phyloP scores from a whole-genome alignment of 2,329 filamentous ascomycete species.

The Arthrobotrys sinensis region DNA sequence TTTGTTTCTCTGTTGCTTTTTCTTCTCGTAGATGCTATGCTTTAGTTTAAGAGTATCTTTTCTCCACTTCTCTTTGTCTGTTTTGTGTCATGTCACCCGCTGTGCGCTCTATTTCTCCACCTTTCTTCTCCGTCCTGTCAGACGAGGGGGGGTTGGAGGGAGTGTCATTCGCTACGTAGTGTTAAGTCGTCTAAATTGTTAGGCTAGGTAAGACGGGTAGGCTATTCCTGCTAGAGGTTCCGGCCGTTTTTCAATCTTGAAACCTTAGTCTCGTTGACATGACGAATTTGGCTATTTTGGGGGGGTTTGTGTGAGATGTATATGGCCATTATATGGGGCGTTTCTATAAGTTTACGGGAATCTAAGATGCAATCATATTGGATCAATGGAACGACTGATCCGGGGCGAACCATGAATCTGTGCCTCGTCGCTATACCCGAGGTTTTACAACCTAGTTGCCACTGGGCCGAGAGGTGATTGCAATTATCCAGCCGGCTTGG shows the following conservation, averaged over 20 bases:
- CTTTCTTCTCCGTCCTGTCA: constrained; percentile 33
- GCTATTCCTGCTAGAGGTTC: constrained; percentile 34
- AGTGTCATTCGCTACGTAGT: constrained; percentile 35
- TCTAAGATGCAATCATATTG: constrained; percentile 5
- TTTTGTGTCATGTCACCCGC: constrained; percentile 14
- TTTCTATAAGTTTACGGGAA: constrained; percentile 8
- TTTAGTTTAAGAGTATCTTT: background rate
- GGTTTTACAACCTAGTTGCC: constrained; percentile 16
- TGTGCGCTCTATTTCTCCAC: constrained; percentile 45
- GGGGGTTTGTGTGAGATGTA: no score
- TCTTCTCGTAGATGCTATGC: background rate
- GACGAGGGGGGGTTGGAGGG: constrained; percentile 5
- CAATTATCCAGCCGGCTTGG: constrained; percentile 25
- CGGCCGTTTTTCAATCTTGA: constrained; percentile 30
- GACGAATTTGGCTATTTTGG: constrained; percentile 29
- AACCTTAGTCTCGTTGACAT: constrained; percentile 46
- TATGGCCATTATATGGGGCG: background rate
- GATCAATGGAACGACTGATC: constrained; percentile 18
- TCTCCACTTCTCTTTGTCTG: constrained; percentile 7
- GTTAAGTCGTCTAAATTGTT: constrained; percentile 40
- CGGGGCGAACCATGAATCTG: background rate
- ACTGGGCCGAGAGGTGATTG: constrained; percentile 18
- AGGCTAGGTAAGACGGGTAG: constrained; percentile 39
- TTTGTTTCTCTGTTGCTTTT: constrained; percentile 15
- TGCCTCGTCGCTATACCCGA: background rate